These are phyloP conservation scores for Thermothelomyces thermophilus DNA, from an alignment of 2,329 filamentous ascomycete species.

Conservation along the genomic window DNA sequence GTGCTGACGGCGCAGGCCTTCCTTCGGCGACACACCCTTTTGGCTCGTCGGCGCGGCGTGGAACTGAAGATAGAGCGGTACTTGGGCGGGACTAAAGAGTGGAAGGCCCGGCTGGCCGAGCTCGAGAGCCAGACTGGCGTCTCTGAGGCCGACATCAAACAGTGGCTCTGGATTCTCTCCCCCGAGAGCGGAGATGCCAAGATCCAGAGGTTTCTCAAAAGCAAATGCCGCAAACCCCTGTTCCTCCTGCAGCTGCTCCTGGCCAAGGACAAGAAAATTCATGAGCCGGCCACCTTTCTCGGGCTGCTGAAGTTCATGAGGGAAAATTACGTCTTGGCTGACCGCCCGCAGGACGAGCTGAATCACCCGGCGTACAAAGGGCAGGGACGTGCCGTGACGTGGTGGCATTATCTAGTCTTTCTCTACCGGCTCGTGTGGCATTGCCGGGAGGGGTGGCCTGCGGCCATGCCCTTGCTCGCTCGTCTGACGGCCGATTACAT, in stretches of 20 bases:
- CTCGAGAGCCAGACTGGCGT: conserved; percentile 30
- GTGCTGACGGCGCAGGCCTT: conserved; percentile 16
- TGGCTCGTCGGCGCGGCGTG: conserved; percentile 18
- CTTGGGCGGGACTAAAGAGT: conserved; percentile 18
- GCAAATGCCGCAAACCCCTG: conserved; percentile 31
- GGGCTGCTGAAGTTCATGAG: conserved; percentile 31
- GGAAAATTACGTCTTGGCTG: conserved; percentile 21
- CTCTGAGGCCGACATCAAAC: conserved; percentile 30
- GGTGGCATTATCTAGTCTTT: conserved; percentile 23
- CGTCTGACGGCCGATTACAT: conserved; percentile 27
- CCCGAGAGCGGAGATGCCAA: conserved; percentile 31
- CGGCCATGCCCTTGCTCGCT: conserved; percentile 27
- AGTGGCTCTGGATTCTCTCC: conserved; percentile 38
- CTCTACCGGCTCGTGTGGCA: conserved; percentile 27
- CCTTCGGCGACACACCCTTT: conserved; percentile 12
- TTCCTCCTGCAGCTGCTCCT: conserved; percentile 36
- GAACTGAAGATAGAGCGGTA: conserved; percentile 16
- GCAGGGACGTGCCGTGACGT: conserved; percentile 13
- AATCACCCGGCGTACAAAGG: not conserved
- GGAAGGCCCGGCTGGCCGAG: conserved; percentile 28
- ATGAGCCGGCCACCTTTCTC: conserved; percentile 27
- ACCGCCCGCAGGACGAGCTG: conserved; percentile 16
- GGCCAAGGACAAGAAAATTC: conserved; percentile 30
- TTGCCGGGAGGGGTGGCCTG: conserved; percentile 28
- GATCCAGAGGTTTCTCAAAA: conserved; percentile 32